phyloP scores from a whole-genome alignment of 2,329 filamentous ascomycete species.

The Plenodomus biglobosus region DNA sequence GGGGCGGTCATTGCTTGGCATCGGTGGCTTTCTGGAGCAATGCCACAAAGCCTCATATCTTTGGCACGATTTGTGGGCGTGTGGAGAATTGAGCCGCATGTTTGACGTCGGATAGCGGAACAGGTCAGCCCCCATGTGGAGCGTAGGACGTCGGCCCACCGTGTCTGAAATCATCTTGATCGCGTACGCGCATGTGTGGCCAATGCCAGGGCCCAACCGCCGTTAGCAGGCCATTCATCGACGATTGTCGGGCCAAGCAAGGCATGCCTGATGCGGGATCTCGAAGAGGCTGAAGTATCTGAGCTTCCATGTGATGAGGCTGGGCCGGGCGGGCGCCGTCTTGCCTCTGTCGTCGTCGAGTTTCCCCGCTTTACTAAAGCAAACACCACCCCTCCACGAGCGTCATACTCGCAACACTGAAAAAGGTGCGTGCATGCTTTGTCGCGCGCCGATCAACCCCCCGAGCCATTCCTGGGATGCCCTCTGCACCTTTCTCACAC shows the following conservation, averaged over 20 bases:
- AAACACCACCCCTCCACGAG: conserved; percentile 25
- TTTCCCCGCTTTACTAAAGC: conserved; percentile 25
- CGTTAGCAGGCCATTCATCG: conserved; percentile 12
- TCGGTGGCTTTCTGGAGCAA: not conserved
- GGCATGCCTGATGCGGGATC: conserved; percentile 19
- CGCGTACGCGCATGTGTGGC: not conserved
- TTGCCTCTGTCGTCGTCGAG: conserved; percentile 14
- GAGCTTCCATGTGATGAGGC: conserved; percentile 26
- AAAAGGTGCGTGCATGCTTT: conserved; percentile 20
- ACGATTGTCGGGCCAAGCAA: conserved; percentile 15
- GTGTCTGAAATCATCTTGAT: not conserved
- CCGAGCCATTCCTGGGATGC: conserved; percentile 25
- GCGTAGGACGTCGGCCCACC: not conserved
- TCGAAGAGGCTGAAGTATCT: conserved; percentile 29
- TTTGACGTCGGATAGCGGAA: not conserved
- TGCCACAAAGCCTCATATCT: not conserved
- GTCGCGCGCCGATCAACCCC: conserved; percentile 26
- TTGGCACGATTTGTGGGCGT: not conserved
- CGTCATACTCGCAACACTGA: conserved; percentile 26
- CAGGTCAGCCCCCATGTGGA: not conserved
- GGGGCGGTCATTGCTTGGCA: not conserved
- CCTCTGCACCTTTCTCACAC: conserved; percentile 13
- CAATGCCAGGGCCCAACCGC: not conserved
- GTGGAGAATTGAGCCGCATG: not conserved
- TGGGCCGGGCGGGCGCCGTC: conserved; percentile 13